phyloP scores from a whole-genome alignment of 148 eudicot species.

The Drosera capensis region DNA sequence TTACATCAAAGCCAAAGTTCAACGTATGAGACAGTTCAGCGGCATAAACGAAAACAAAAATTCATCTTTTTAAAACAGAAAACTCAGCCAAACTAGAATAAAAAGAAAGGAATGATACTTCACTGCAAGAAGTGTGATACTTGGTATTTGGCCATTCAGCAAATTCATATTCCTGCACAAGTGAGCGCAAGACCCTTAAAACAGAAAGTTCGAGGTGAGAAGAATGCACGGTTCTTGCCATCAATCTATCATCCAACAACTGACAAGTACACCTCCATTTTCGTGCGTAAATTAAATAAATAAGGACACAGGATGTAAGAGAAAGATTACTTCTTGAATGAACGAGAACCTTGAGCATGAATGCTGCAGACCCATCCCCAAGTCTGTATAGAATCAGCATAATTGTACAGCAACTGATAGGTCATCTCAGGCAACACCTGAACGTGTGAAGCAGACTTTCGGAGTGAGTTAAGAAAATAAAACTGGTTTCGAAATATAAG shows the following conservation, averaged over 20 bases:
- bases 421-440: conserved; percentile 85
- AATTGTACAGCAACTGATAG: conserved; percentile 66
- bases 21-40: not conserved
- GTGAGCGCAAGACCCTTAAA: no score
- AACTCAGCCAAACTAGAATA: not conserved
- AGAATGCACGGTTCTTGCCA: no score
- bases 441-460: conserved; percentile 1
- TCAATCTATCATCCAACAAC: no score
- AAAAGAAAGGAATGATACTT: conserved; percentile 6
- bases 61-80: not conserved
- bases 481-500: not conserved
- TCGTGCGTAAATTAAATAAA: no score
- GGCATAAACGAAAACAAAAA: not conserved
- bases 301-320: no score
- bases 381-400: conserved; percentile 48
- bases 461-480: not conserved
- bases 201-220: no score
- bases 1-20: no score
- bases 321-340: conserved; percentile 57
- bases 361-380: conserved; percentile 99
- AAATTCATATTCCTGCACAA: conserved; percentile 57
- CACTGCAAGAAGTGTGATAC: conserved; percentile 59
- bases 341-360: conserved; percentile 33
- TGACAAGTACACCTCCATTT: no score
- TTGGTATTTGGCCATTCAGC: conserved; percentile 43